phyloP scores from a whole-genome alignment of 78 protist genomes.

The Mastigamoeba balamuthi region DNA sequence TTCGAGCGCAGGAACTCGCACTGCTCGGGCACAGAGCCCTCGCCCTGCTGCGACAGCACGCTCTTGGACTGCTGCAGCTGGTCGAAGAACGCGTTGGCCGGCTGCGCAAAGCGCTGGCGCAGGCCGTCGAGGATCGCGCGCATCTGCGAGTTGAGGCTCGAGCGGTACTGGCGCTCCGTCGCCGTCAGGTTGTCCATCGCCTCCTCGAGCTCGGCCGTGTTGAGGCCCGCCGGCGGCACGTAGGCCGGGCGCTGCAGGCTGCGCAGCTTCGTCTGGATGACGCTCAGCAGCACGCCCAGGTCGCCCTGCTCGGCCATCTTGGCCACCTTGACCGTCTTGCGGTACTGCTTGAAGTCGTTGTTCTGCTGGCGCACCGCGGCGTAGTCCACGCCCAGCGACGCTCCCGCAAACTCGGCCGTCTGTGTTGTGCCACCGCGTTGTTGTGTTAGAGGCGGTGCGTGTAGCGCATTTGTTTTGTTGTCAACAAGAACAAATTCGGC shows the following conservation, averaged over 20 bases:
- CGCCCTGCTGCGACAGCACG: neutral
- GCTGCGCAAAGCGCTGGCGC: neutral
- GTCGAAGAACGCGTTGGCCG: neutral
- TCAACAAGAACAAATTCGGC: too few relatives aligned
- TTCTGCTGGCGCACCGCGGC: slow-evolving; percentile 25
- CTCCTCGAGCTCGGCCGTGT: slow-evolving; percentile 29
- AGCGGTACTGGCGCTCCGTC: neutral
- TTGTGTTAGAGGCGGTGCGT: too few relatives aligned
- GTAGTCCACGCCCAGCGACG: slow-evolving; percentile 22
- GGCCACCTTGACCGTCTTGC: slow-evolving; percentile 31
- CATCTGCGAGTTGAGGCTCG: neutral
- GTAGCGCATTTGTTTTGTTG: neutral
- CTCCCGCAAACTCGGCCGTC: neutral
- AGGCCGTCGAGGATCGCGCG: neutral
- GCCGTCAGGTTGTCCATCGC: neutral
- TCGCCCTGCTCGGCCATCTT: slow-evolving; percentile 30
- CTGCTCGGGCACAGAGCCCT: neutral
- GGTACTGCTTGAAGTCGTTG: slow-evolving; percentile 4
- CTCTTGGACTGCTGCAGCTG: neutral
- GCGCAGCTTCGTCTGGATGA: slow-evolving; percentile 40
- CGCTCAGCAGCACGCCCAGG: slow-evolving; percentile 32
- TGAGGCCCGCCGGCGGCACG: slow-evolving; percentile 31
- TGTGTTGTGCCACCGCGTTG: too few relatives aligned
- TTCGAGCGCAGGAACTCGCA: neutral
- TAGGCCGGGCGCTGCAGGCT: slow-evolving; percentile 39